phyloP scores from a whole-genome alignment of 2,329 filamentous ascomycete genomes.

The Aspergillus chevalieri region DNA sequence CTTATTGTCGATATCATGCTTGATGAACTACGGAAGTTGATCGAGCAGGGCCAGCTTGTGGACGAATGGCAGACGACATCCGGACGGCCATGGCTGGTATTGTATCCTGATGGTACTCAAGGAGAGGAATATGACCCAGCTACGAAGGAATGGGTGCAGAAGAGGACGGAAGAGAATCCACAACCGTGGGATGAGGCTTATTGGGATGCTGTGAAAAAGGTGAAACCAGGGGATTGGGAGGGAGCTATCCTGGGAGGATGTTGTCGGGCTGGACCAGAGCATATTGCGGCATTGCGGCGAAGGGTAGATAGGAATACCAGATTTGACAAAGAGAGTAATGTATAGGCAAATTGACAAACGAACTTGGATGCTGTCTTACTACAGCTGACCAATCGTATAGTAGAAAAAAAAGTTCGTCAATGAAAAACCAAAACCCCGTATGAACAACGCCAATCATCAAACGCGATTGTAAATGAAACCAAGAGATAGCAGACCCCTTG shows the following conservation, averaged over 20 bases:
- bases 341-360: too few species aligned
- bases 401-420: too few species aligned
- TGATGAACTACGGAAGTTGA: conserved; percentile 34
- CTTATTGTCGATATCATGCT: conserved; percentile 22
- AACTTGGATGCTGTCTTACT: too few species aligned
- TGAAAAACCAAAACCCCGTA: too few species aligned
- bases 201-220: conserved; percentile 8
- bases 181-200: conserved; percentile 9
- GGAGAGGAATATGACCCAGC: conserved; percentile 61
- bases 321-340: too few species aligned
- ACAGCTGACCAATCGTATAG: too few species aligned
- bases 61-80: conserved; percentile 14
- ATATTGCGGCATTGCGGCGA: conserved; percentile 7
- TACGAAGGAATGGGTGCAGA: conserved; percentile 53
- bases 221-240: conserved; percentile 8
- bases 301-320: not conserved
- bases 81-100: conserved; percentile 47
- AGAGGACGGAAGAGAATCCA: conserved; percentile 11
- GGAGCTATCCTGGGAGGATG: conserved; percentile 9
- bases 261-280: conserved; percentile 10
- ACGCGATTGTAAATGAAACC: too few species aligned
- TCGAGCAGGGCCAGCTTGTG: conserved; percentile 26
- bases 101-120: conserved; percentile 65
- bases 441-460: too few species aligned
- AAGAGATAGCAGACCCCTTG: too few species aligned